Conservation (phyloP, 169 alveolate genomes). For the Amoebophrya sp. region DNA sequence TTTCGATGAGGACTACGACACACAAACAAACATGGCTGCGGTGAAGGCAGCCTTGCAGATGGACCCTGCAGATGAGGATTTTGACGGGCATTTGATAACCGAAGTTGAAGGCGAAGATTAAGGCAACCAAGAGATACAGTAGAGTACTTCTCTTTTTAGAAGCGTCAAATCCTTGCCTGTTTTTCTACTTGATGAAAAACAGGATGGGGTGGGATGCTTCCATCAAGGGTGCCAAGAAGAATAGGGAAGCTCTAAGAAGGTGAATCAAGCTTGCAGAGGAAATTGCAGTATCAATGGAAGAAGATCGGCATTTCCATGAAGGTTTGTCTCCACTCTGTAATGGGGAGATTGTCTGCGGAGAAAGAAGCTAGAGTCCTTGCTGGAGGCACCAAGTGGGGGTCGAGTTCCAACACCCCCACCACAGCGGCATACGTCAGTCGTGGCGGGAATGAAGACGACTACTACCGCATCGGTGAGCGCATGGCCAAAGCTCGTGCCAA, state of each 20-base stretch:
- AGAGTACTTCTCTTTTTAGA: no score
- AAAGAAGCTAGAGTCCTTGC: neutral
- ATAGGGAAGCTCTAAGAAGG: no score
- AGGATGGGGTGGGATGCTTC: no score
- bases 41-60: slow-evolving; percentile 4
- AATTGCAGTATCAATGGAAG: neutral
- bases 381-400: no score
- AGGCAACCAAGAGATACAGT: no score
- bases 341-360: neutral
- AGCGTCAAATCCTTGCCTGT: no score
- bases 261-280: no score
- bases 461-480: neutral
- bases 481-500: neutral
- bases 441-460: neutral
- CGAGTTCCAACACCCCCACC: no score
- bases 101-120: neutral
- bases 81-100: neutral
- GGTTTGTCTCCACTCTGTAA: neutral
- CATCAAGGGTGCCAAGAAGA: no score
- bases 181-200: no score
- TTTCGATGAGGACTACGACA: neutral
- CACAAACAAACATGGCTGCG: neutral
- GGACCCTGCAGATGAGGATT: slow-evolving; percentile 8
- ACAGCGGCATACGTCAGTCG: neutral
- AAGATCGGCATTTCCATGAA: neutral